Evolutionary conservation across 495 filamentous ascomycete genomes (phyloP).

Genomic region (Endocarpon pusillum): DNA sequence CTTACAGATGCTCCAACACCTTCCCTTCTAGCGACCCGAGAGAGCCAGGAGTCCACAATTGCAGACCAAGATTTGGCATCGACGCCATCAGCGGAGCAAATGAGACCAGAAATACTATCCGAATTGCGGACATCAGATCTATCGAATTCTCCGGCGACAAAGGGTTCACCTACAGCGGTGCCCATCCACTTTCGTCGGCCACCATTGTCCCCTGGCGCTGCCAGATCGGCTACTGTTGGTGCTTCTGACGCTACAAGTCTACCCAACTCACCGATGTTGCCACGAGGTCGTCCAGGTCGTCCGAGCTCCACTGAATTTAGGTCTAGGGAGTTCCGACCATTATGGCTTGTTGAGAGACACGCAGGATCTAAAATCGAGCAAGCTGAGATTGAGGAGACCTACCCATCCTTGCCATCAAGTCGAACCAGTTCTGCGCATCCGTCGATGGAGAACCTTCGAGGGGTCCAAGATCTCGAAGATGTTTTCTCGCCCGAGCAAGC

Average conservation of each 20-base stretch:
- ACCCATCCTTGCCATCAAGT: constrained; percentile 34
- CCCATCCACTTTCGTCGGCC: constrained; percentile 32
- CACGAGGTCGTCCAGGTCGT: constrained; percentile 18
- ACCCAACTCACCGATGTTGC: constrained; percentile 18
- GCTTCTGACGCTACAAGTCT: constrained; percentile 12
- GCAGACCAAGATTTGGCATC: too few species aligned
- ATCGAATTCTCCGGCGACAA: constrained; percentile 5
- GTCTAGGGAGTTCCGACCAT: constrained; percentile 28
- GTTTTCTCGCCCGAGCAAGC: too few species aligned
- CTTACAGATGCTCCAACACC: too few species aligned
- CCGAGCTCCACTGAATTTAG: constrained; percentile 31
- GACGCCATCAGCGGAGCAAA: too few species aligned
- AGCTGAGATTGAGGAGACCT: constrained; percentile 17
- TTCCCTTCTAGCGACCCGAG: too few species aligned
- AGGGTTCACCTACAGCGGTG: constrained; percentile 31
- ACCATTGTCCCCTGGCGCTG: constrained; percentile 22
- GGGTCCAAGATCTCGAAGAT: constrained; percentile 15
- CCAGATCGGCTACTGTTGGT: constrained; percentile 19
- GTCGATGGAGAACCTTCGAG: constrained; percentile 26
- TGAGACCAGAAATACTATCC: constrained; percentile 18
- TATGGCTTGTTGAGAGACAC: constrained; percentile 33
- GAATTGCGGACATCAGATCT: constrained; percentile 11
- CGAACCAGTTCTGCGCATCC: constrained; percentile 26
- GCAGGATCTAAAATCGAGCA: constrained; percentile 25
- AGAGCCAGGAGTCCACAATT: too few species aligned